Evolutionary conservation across 176 grass and related monocot species (phyloP), one percentile per base, ranked within the genome.

Genomic region (Tuctoria greenei): DNA sequence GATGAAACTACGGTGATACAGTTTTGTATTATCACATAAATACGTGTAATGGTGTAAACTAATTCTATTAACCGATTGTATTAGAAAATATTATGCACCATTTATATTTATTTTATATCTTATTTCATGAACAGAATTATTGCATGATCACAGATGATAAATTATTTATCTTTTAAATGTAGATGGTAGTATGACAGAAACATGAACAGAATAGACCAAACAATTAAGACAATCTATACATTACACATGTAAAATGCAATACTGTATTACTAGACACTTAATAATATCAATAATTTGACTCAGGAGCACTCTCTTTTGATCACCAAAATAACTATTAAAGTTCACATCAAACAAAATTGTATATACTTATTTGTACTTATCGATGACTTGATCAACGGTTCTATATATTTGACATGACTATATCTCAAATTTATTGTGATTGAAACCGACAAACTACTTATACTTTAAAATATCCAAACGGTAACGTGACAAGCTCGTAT

Each of bases 331-430:
- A 13, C 1, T 42, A 24, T 4, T 17, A 52, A 3, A 31, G 43
- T 38, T 1, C 1, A 0, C 17, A 10, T 41, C 65, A 16, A 4
- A 40, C 1, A 63, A 63, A 13, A 10, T 23, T 4, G 4, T 40
- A 40, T 10, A 21, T 66, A 21, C 1, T 9, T 40, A 66, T 16
- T 61, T 10, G 1, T 15, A 34, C 31, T 1, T 31, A n/a, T 7
- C 25, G 0, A 3, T 62, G 5, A 61, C 7, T 47, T 31, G 41
- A 20, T 43, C 4, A 9, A 23, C 3, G 24, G 5, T 23, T 47
- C 0, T 7, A 36, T 5, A 5, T 1, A n/a, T 16, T 7, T 3
- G n/a, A 0, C 1, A 20, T 1, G 0, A 8, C 17, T 52, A 20
- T 20, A 5, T 52, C 17, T 6, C 18, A 8, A n/a, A 52, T 52